Percentiles rank a stretch among this genome's conserved stretches.
Evolutionary conservation across 495 filamentous ascomycete genomes (phyloP).

Genomic region (Ascobolus immersus): DNA sequence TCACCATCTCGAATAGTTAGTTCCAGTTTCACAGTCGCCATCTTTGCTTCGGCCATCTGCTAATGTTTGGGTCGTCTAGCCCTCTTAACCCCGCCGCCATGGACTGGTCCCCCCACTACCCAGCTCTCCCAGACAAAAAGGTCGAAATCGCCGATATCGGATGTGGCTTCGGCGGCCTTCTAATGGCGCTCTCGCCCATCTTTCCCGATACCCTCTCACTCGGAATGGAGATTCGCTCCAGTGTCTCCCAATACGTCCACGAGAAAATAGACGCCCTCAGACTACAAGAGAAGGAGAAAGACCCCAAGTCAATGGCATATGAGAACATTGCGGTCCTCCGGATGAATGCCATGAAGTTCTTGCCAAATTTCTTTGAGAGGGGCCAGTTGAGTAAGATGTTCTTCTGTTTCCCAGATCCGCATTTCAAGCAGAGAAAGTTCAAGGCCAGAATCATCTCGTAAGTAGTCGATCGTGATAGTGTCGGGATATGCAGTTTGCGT

Average conservation of each 20-base stretch:
- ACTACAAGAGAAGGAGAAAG: slow-evolving; percentile 24
- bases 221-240: slow-evolving; percentile 73
- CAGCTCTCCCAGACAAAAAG: slow-evolving; percentile 42
- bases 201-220: slow-evolving; percentile 63
- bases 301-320: slow-evolving; percentile 26
- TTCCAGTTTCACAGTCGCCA: slow-evolving; percentile 4
- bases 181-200: slow-evolving; percentile 58
- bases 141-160: slow-evolving; percentile 94
- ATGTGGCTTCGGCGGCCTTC: slow-evolving; percentile 78
- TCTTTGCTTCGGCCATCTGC: slow-evolving; percentile 2
- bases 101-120: slow-evolving; percentile 75
- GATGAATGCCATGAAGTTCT: slow-evolving; percentile 93
- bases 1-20: slow-evolving; percentile 65
- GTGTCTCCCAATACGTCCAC: slow-evolving; percentile 70
- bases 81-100: slow-evolving; percentile 58
- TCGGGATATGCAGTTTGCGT: not conserved
- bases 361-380: slow-evolving; percentile 77
- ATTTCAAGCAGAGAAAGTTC: slow-evolving; percentile 93
- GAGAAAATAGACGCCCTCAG: slow-evolving; percentile 65
- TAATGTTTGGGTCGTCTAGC: slow-evolving; percentile 21
- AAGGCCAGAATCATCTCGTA: slow-evolving; percentile 74
- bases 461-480: not conserved
- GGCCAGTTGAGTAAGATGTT: slow-evolving; percentile 65
- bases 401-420: slow-evolving; percentile 93
- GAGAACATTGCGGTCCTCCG: slow-evolving; percentile 70